Percentiles rank a stretch among this genome's conserved stretches.
Evolutionary conservation across 768 basidiomycete species (phyloP).

Genomic region (Roridomyces roridus): DNA sequence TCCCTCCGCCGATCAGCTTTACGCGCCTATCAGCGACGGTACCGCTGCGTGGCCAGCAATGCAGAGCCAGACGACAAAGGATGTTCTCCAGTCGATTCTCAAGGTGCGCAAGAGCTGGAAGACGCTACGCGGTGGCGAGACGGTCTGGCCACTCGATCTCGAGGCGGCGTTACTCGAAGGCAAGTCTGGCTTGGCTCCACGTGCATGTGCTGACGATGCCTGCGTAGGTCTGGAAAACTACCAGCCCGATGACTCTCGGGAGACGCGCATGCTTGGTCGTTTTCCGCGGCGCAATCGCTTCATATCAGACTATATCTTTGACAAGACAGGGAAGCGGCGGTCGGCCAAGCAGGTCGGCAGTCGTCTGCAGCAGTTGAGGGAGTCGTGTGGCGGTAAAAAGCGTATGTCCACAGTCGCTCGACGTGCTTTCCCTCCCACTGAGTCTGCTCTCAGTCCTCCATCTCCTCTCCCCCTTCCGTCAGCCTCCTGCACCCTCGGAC

Average conservation of each 20-base stretch:
- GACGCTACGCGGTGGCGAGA: conserved; percentile 72
- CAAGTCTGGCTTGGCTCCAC: conserved; percentile 30
- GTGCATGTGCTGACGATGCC: conserved; percentile 24
- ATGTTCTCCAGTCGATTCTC: conserved; percentile 71
- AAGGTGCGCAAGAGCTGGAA: conserved; percentile 79
- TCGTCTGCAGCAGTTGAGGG: conserved; percentile 78
- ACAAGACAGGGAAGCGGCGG: conserved; percentile 70
- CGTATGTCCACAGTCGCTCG: conserved; percentile 49
- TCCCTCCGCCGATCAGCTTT: conserved; percentile 19
- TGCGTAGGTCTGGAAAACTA: conserved; percentile 70
- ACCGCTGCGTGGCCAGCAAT: conserved; percentile 28
- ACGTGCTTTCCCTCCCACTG: conserved; percentile 8
- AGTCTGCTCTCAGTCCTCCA: conserved; percentile 45
- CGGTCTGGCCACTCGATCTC: conserved; percentile 82
- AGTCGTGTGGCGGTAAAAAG: conserved; percentile 74
- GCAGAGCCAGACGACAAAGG: conserved; percentile 48
- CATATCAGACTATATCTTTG: conserved; percentile 78
- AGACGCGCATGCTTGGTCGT: conserved; percentile 74
- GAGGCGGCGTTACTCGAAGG: conserved; percentile 82
- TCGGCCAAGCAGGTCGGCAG: conserved; percentile 84
- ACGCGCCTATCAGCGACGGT: conserved; percentile 16
- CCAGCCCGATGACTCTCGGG: conserved; percentile 73
- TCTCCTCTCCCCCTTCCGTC: conserved; percentile 47
- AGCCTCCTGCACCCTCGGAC: conserved; percentile 31
- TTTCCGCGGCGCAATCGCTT: conserved; percentile 83